Evolutionary conservation across 1,284 basidiomycete species (phyloP), one percentile per base, ranked within the genome.

Genomic region (Exsudoporus floridanus): DNA sequence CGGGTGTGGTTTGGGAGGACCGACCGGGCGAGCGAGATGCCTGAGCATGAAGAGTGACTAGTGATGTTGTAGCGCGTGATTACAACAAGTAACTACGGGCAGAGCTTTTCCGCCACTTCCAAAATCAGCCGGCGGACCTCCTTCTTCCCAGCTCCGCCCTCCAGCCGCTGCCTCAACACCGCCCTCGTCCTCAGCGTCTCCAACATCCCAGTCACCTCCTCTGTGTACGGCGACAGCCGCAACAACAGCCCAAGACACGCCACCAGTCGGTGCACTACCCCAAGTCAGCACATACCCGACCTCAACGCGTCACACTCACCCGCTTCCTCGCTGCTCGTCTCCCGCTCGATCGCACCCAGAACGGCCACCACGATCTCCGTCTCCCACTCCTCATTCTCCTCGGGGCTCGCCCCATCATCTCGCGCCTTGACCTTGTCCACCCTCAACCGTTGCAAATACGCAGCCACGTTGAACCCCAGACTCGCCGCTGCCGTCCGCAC

Each of bases 401-500:
- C 79, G 7, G 63, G 67, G 57, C 68, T 60, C 49, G 60, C 58
- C 8, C 62, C 66, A 25, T 70, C 70, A 44, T 70, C 65, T 16
- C 65, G 67, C 23, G 73, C 74, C 54, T 73, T 66, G 28, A 73
- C 64, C 57, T 66, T 73, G 38, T 81, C 80, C 8, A 82, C 71
- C 38, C 86, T 69, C 18, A 71, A 73, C 48, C 74, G 77, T 70
- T 93, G 91, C 46, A 90, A 62, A 63, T 77, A 77, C 4, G 78
- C 82, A 1, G 86, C 80, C 6, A 87, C 69, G 61, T 95, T 90
- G 66, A 94, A 92, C 6, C 83, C 84, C 10, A 93, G 69, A 58
- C 89, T 90, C 7, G 92, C 91, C 0, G 88, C 89, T 0, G 92
- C 88, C 14, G 82, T 88, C 36, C 90, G 78, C 39, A 94, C 88